phyloP scores from a whole-genome alignment of 352 stramenopile genomes.

The Pythium dissotocum region DNA sequence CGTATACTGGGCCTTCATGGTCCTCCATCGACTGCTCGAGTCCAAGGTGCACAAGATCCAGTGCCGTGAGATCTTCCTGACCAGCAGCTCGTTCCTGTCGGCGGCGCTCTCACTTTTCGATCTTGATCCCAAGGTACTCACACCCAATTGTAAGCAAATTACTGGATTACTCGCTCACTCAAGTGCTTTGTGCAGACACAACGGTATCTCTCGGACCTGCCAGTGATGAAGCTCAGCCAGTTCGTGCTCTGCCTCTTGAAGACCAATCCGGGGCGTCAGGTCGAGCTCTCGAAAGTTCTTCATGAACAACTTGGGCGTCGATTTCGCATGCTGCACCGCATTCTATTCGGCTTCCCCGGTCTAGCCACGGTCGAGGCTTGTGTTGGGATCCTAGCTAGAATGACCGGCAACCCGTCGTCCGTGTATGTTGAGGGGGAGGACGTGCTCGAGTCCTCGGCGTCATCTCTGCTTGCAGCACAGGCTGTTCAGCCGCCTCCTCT shows the following conservation, averaged over 20 bases:
- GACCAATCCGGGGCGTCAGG: slow-evolving; percentile 62
- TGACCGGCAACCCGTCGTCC: slow-evolving; percentile 72
- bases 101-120: slow-evolving; percentile 73
- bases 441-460: background rate
- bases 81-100: slow-evolving; percentile 60
- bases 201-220: slow-evolving; percentile 63
- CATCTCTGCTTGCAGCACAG: slow-evolving; percentile 8
- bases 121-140: slow-evolving; percentile 58
- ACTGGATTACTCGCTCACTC: background rate
- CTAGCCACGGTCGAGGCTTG: slow-evolving; percentile 73
- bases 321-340: slow-evolving; percentile 74
- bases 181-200: slow-evolving; percentile 38
- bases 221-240: slow-evolving; percentile 78
- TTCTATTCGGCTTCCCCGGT: slow-evolving; percentile 74
- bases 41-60: slow-evolving; percentile 61
- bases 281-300: slow-evolving; percentile 57
- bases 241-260: slow-evolving; percentile 73
- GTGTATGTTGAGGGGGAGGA: slow-evolving; percentile 58
- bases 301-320: slow-evolving; percentile 75
- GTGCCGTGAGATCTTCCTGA: slow-evolving; percentile 61
- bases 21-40: slow-evolving; percentile 64
- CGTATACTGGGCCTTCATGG: slow-evolving; percentile 77
- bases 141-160: background rate
- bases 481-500: slow-evolving; percentile 23
- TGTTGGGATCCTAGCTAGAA: slow-evolving; percentile 69